A percentile compares a stretch with the other conserved stretches of the same genome.
Conservation (phyloP, 2,329 filamentous ascomycete species). For the Paracoccidioides brasiliensis region DNA sequence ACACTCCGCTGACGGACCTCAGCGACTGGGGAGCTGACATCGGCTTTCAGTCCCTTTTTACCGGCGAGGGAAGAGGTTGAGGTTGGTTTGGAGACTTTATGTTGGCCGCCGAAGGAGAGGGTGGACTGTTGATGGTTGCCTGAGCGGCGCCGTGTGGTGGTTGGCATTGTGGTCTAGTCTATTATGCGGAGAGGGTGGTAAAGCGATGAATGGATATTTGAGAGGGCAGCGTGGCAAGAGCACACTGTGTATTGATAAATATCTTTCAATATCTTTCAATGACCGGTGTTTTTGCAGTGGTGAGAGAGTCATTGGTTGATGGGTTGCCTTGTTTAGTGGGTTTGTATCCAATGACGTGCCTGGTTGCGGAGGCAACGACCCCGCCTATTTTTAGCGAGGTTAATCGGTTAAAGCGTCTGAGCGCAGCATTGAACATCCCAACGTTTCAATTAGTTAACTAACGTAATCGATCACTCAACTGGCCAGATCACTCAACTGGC, state of each 20-base stretch:
- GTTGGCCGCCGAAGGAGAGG: conserved; percentile 48
- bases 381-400: not conserved
- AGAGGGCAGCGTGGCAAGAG: too few relatives aligned
- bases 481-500: too few relatives aligned
- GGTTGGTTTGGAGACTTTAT: conserved; percentile 46
- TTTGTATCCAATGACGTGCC: not conserved
- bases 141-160: conserved; percentile 27
- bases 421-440: too few relatives aligned
- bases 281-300: not conserved
- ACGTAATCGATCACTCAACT: too few relatives aligned
- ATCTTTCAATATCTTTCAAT: too few relatives aligned
- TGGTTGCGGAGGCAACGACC: not conserved
- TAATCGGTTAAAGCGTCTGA: too few relatives aligned
- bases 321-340: not conserved
- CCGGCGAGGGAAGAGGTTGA: conserved; percentile 17
- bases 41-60: conserved; percentile 13
- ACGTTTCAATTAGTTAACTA: too few relatives aligned
- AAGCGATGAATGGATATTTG: not conserved
- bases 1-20: not conserved
- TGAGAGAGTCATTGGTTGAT: not conserved
- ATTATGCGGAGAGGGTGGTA: not conserved
- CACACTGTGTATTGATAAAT: too few relatives aligned
- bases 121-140: conserved; percentile 39
- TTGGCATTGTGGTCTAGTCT: conserved; percentile 24
- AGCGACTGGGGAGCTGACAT: not conserved